Conservation (phyloP, 2,329 filamentous ascomycete species). For the Chaetomium sp. region DNA sequence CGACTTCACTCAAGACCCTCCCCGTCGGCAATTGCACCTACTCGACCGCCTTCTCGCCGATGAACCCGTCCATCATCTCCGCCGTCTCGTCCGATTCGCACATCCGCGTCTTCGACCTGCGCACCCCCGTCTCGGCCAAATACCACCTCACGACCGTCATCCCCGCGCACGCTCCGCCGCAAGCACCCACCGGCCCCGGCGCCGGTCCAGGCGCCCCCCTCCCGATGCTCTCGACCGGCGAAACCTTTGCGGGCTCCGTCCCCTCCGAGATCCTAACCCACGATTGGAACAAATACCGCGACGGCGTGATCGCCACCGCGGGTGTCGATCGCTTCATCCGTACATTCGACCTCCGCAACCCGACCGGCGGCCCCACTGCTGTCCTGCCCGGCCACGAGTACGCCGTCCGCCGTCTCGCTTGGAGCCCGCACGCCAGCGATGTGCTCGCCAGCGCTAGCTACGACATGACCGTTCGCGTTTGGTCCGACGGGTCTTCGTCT, state of each 20-base stretch:
- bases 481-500: slow-evolving; percentile 63
- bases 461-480: slow-evolving; percentile 94
- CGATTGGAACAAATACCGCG: slow-evolving; percentile 98
- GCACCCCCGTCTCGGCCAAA: slow-evolving; percentile 75
- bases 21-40: slow-evolving; percentile 94
- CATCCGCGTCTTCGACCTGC: slow-evolving; percentile 83
- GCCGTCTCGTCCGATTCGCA: slow-evolving; percentile 85
- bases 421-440: slow-evolving; percentile 91
- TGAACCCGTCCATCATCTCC: slow-evolving; percentile 77
- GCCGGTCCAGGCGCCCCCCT: slow-evolving; percentile 25
- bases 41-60: slow-evolving; percentile 82
- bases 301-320: slow-evolving; percentile 75
- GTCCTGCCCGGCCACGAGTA: slow-evolving; percentile 83
- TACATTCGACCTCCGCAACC: slow-evolving; percentile 82
- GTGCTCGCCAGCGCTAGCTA: slow-evolving; percentile 85
- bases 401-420: slow-evolving; percentile 76
- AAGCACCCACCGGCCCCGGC: slow-evolving; percentile 23
- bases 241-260: slow-evolving; percentile 35
- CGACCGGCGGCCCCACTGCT: slow-evolving; percentile 63
- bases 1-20: slow-evolving; percentile 71
- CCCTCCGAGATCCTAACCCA: slow-evolving; percentile 85
- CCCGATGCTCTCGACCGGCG: slow-evolving; percentile 22
- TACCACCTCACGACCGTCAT: slow-evolving; percentile 82
- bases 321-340: slow-evolving; percentile 84
- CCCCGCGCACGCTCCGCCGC: slow-evolving; percentile 66